Conservation (phyloP, 805 yeast genomes). For the Wickerhamomyces rabaulensis region DNA sequence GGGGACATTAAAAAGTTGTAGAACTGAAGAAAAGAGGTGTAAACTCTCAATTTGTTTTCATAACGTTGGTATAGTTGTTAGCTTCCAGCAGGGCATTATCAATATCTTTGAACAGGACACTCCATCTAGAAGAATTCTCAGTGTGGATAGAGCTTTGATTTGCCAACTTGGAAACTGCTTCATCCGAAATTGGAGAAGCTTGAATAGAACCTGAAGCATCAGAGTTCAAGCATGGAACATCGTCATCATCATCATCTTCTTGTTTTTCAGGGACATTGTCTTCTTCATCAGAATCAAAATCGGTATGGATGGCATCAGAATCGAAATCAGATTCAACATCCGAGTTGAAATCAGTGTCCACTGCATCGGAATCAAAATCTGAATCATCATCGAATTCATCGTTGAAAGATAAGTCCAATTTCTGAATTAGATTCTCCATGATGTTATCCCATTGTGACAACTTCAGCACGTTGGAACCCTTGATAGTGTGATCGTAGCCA, state of each 20-base stretch:
- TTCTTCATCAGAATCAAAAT: conserved; percentile 7
- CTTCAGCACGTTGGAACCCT: conserved; percentile 1
- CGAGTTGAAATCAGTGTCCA: neutral
- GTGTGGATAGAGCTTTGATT: neutral
- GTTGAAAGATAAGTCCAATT: conserved; percentile 10
- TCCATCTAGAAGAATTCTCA: conserved; percentile 13
- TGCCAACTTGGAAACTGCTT: neutral
- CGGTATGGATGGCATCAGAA: conserved; percentile 1
- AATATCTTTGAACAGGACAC: conserved; percentile 18
- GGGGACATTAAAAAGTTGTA: neutral
- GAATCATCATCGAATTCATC: neutral
- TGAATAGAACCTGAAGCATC: neutral
- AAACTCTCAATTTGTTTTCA: neutral
- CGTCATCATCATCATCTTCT: conserved; percentile 1
- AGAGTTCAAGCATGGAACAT: neutral
- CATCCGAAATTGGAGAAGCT: conserved; percentile 3
- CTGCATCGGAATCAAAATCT: conserved; percentile 3
- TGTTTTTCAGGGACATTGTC: neutral
- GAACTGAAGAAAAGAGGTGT: neutral
- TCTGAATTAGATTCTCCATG: conserved; percentile 20
- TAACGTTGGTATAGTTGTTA: neutral
- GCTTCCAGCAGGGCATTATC: conserved; percentile 19
- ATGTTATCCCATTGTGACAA: conserved; percentile 20
- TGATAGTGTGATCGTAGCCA: neutral
- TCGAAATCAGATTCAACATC: conserved; percentile 6